phyloP scores from a whole-genome alignment of 768 basidiomycete species.

The Lanmaoa pseudosensibilis region DNA sequence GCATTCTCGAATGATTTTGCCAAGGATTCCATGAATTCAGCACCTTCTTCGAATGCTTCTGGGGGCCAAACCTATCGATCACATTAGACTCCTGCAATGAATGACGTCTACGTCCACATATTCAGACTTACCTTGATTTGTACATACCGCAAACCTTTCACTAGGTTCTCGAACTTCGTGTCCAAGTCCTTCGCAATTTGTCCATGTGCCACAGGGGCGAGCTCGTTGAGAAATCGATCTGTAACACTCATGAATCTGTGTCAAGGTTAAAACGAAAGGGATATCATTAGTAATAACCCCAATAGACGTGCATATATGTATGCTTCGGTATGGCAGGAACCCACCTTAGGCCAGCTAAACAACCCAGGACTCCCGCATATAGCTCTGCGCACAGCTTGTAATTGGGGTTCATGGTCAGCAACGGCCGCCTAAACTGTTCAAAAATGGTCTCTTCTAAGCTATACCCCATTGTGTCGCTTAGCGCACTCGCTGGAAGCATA shows the following conservation, averaged over 20 bases:
- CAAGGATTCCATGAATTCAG: conserved; percentile 84
- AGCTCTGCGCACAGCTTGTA: conserved; percentile 79
- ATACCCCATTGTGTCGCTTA: conserved; percentile 77
- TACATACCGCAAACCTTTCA: conserved; percentile 78
- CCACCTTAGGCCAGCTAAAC: conserved; percentile 77
- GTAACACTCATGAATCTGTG: conserved; percentile 87
- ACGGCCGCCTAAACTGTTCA: conserved; percentile 73
- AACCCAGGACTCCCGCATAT: conserved; percentile 81
- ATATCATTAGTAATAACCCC: background rate
- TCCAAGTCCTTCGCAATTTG: conserved; percentile 81
- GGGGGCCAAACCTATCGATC: conserved; percentile 81
- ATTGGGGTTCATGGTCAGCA: conserved; percentile 67
- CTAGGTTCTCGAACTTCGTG: conserved; percentile 78
- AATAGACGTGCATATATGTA: background rate
- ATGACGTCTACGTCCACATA: background rate
- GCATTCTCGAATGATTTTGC: conserved; percentile 82
- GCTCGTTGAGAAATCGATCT: conserved; percentile 82
- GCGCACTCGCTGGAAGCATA: conserved; percentile 68
- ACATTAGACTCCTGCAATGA: background rate
- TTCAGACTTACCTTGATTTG: conserved; percentile 65
- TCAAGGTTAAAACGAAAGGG: background rate
- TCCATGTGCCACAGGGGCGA: conserved; percentile 70
- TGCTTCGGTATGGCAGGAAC: conserved; percentile 21
- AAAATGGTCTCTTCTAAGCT: conserved; percentile 87
- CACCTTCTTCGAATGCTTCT: conserved; percentile 88